A percentile compares a stretch with the other conserved stretches of the same genome.
Conservation (phyloP, 2,329 filamentous ascomycete genomes). For the Apiospora rasikravindrae region DNA sequence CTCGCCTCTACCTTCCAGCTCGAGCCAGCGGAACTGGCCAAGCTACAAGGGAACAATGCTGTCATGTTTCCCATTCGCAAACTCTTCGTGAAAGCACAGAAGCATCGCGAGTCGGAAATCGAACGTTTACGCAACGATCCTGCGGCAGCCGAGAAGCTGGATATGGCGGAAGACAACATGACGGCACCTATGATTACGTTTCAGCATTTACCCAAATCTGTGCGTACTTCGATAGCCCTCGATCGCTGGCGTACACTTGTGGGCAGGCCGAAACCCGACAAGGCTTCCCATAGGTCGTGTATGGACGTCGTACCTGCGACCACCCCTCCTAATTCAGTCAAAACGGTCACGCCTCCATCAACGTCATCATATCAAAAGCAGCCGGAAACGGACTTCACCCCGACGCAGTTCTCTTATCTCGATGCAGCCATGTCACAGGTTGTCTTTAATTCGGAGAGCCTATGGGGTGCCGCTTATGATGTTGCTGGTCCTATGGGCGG, state of each 20-base stretch:
- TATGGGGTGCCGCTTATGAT: background rate
- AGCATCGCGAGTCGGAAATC: slow-evolving; percentile 58
- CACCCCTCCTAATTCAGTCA: slow-evolving; percentile 12
- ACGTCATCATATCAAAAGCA: slow-evolving; percentile 19
- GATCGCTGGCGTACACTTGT: slow-evolving; percentile 59
- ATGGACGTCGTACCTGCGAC: background rate
- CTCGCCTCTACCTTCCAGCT: slow-evolving; percentile 46
- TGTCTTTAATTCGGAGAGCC: slow-evolving; percentile 38
- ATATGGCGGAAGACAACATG: slow-evolving; percentile 49
- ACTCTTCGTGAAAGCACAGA: slow-evolving; percentile 57
- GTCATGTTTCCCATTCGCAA: slow-evolving; percentile 61
- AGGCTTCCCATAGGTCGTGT: slow-evolving; percentile 20
- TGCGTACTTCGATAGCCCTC: slow-evolving; percentile 53
- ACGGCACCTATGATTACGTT: slow-evolving; percentile 36
- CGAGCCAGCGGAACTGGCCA: slow-evolving; percentile 49
- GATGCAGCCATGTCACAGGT: slow-evolving; percentile 45
- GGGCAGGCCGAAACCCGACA: slow-evolving; percentile 34
- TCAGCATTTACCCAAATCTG: slow-evolving; percentile 50
- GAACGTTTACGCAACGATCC: slow-evolving; percentile 53
- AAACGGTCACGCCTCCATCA: slow-evolving; percentile 7
- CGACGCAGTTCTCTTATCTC: slow-evolving; percentile 31
- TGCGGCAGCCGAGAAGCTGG: slow-evolving; percentile 54
- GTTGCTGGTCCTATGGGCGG: background rate
- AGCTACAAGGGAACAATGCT: slow-evolving; percentile 51
- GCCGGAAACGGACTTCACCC: slow-evolving; percentile 30